Evolutionary conservation across 2,329 filamentous ascomycete genomes (phyloP), one percentile per base, ranked within the genome.

Genomic region (Fusarium virguliforme): DNA sequence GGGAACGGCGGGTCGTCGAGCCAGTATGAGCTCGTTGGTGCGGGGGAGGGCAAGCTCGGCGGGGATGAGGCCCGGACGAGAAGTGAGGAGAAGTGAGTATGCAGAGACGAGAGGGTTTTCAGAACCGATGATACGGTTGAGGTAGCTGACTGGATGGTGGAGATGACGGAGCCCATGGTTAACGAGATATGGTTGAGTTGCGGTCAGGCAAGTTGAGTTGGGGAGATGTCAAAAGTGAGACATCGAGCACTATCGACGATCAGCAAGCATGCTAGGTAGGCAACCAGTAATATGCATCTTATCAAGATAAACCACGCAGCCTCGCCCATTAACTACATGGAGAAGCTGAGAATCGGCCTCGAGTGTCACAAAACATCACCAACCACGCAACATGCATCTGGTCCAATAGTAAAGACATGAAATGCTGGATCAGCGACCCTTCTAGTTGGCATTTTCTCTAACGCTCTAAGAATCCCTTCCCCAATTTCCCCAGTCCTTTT

Each of bases 21-120:
- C 86, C 85, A 88, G 75, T 84, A 87, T 8, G 86, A 78, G 5
- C 62, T 56, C 4, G 84, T 84, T 1, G 85, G 81, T 48, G 82
- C 78, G 9, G 80, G 69, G 13, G 81, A 76, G 0, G 85, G 85
- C 3, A 83, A 74, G 13, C 83, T 83, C 4, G 84, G 83, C 2
- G 78, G 72, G 1, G 75, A 67, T 12, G 72, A 72, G 35, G 77
- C 73, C 32, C 82, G 78, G 12, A 68, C n/a, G 8, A 81, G 66
- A 18, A 82, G 65, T 4, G 68, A 66, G 1, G 75, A 71, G 60
- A 78, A 75, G 18, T 78, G 69, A 37, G 46, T 67, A 38, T 77
- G 77, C 18, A 81, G 68, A 9, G 71, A 46, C 1, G 71, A 56
- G n/a, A 82, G 60, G 2, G 74, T 67, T 50, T 68, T 78, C 48